Conservation (phyloP, 2,329 filamentous ascomycete species). For the Neofusicoccum sp. region DNA sequence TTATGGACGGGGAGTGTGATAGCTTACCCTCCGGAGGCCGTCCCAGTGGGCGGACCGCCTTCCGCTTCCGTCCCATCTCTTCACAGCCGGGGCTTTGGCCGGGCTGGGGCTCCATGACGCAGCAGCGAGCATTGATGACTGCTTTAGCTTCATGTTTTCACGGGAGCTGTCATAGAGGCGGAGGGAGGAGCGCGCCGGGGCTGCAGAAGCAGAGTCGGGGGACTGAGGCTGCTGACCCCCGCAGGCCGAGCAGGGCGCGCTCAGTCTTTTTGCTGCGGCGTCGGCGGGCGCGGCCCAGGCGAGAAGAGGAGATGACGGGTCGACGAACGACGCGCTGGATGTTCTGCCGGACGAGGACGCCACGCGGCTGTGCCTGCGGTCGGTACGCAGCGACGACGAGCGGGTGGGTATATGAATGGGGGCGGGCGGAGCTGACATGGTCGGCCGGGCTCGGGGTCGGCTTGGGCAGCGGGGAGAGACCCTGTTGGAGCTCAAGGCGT, state of each 20-base stretch:
- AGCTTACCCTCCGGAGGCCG: conserved; percentile 47
- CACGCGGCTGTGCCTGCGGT: background rate
- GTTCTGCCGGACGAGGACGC: background rate
- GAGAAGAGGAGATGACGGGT: background rate
- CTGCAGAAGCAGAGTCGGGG: background rate
- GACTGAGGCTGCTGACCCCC: conserved; percentile 8
- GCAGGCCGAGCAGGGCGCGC: background rate
- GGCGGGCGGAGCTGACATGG: conserved; percentile 16
- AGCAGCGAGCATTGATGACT: conserved; percentile 10
- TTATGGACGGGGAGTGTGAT: conserved; percentile 17
- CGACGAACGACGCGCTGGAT: background rate
- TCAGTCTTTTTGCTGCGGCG: conserved; percentile 4
- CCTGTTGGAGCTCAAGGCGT: background rate
- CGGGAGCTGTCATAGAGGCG: background rate
- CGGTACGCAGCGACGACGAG: conserved; percentile 11
- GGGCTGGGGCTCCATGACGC: background rate
- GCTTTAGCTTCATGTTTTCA: conserved; percentile 10
- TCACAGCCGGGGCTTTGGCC: conserved; percentile 29
- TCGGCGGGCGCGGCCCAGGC: background rate
- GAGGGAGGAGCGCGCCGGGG: background rate
- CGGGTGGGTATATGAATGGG: conserved; percentile 22
- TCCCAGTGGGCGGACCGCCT: conserved; percentile 45
- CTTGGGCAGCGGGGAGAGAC: background rate
- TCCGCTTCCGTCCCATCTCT: conserved; percentile 42
- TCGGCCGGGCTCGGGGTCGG: background rate